Conservation (phyloP, 805 yeast genomes). For the Sugiyamaella chiloensis region DNA sequence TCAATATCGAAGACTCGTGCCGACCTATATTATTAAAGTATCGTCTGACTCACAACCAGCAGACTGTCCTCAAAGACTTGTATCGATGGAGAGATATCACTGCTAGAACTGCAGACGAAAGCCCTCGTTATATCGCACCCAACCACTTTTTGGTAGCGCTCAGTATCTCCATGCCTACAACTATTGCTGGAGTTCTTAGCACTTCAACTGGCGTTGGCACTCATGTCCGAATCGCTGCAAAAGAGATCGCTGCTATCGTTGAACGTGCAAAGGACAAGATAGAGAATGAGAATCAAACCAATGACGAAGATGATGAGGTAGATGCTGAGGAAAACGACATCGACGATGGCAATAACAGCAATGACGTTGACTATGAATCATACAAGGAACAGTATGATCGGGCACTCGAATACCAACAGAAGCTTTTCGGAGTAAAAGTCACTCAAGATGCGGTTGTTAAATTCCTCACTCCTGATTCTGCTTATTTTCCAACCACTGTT, state of each 20-base stretch:
- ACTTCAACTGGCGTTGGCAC: slow-evolving; percentile 42
- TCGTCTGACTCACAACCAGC: slow-evolving; percentile 54
- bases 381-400: slow-evolving; percentile 4
- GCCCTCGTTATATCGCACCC: slow-evolving; percentile 77
- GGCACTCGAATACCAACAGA: slow-evolving; percentile 7
- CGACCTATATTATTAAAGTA: slow-evolving; percentile 56
- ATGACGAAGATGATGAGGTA: slow-evolving; percentile 5
- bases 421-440: not conserved
- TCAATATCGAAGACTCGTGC: slow-evolving; percentile 56
- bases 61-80: slow-evolving; percentile 55
- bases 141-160: slow-evolving; percentile 69
- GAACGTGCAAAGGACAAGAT: not conserved
- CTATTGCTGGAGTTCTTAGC: slow-evolving; percentile 37
- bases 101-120: slow-evolving; percentile 80
- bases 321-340: not conserved
- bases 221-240: slow-evolving; percentile 55
- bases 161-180: slow-evolving; percentile 56
- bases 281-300: not conserved
- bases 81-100: slow-evolving; percentile 78
- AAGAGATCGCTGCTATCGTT: slow-evolving; percentile 57
- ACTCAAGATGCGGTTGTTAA: not conserved
- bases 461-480: not conserved
- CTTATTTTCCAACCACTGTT: slow-evolving; percentile 1
- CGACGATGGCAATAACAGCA: not conserved
- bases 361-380: slow-evolving; percentile 8